Evolutionary conservation across 306 rosid genomes (phyloP).

Genomic region (Acacia acuminata): DNA sequence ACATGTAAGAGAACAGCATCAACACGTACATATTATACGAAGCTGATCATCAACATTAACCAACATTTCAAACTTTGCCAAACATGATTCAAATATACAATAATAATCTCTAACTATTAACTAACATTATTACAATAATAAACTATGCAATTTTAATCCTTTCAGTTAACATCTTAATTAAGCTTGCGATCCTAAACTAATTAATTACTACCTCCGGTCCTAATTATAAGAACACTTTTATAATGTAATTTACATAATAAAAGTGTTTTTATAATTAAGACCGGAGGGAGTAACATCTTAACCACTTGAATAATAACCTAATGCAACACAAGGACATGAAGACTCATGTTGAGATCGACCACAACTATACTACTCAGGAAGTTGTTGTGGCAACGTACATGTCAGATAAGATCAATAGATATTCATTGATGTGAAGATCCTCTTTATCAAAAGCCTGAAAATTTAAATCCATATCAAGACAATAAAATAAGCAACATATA

Average conservation of each 20-base stretch:
- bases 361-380: neutral
- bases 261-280: no score
- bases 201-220: no score
- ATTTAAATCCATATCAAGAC: neutral
- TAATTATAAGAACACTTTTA: no score
- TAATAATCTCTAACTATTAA: no score
- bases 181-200: neutral
- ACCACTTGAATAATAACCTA: neutral
- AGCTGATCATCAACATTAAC: neutral
- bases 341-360: neutral
- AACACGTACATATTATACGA: no score
- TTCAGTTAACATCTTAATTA: no score
- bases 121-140: no score
- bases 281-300: no score
- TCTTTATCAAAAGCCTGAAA: neutral
- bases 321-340: neutral
- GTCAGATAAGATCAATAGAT: neutral
- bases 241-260: no score
- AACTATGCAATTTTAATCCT: no score
- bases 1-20: no score
- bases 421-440: neutral
- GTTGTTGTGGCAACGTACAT: neutral
- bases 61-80: neutral
- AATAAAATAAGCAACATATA: neutral
- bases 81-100: neutral